Percentiles rank a stretch among this genome's conserved stretches.
phyloP scores from a whole-genome alignment of 257 asterid species.

The Hygrophila difformis region DNA sequence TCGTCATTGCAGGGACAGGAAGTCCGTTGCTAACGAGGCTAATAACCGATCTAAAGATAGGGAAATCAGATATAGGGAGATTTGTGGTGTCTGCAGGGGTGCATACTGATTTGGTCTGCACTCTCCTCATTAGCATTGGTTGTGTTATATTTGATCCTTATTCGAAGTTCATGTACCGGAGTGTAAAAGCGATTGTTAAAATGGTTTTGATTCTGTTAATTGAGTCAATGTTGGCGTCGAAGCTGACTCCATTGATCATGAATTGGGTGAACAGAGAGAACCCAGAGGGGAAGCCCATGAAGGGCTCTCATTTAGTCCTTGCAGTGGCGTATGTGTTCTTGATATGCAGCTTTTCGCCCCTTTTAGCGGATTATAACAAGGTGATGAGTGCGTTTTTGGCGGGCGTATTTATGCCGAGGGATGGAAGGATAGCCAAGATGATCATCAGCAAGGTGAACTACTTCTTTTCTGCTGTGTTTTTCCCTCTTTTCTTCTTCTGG shows the following conservation, averaged over 20 bases:
- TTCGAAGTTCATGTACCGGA: constrained; percentile 23
- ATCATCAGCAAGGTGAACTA: constrained; percentile 66
- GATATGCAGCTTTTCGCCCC: constrained; percentile 53
- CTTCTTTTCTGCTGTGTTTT: constrained; percentile 52
- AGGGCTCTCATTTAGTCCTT: constrained; percentile 68
- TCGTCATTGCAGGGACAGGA: constrained; percentile 59
- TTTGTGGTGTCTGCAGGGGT: constrained; percentile 72
- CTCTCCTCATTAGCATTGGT: constrained; percentile 51
- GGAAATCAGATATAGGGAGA: constrained; percentile 82
- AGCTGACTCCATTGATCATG: constrained; percentile 55
- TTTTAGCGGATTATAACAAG: constrained; percentile 33
- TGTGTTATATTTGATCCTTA: constrained; percentile 51
- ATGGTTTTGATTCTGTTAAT: constrained; percentile 36
- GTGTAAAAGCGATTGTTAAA: not conserved
- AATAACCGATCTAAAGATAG: constrained; percentile 79
- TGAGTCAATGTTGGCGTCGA: constrained; percentile 46
- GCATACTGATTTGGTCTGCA: constrained; percentile 55
- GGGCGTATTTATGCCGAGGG: constrained; percentile 87
- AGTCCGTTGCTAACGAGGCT: constrained; percentile 56
- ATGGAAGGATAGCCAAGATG: constrained; percentile 77
- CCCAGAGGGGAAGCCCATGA: constrained; percentile 90
- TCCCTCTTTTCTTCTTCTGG: constrained; percentile 87
- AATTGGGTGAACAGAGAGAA: constrained; percentile 87
- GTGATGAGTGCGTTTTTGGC: constrained; percentile 74
- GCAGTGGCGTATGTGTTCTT: constrained; percentile 58